Evolutionary conservation across 306 rosid genomes (phyloP), one percentile per base, ranked within the genome.

Genomic region (Vigna reflexopilosa): DNA sequence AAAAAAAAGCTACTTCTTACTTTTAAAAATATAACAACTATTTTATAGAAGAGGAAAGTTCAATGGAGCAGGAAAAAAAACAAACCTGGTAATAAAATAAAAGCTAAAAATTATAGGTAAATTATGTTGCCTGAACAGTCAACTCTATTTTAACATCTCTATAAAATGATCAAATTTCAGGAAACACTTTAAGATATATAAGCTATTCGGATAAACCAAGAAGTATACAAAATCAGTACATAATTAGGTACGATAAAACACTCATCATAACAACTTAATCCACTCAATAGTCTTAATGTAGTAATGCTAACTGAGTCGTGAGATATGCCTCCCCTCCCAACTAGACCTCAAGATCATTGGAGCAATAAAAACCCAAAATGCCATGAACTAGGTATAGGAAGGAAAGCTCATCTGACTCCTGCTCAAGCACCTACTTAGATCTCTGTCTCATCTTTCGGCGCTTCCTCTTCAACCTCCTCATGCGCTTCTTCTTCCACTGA

Each of bases 401-500:
- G 30, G 77, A 80, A 76, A 52, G 70, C 77, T 57, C 34, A 10
- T 79, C 72, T 54, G 12, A 58, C 83, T 26, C 72, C 65, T 22
- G 72, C 40, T 6, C 22, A 67, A 9, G 15, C 34, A 34, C 77
- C 90, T 90, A 93, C 93, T 93, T 93, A 2, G 97, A 93, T 83
- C 97, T 87, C 79, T 93, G 97, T 68, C 97, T 93, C 97, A 93
- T 93, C 96, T 93, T 93, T 90, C 96, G 81, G 88, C 97, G 97
- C 91, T 93, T 93, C 83, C 97, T 93, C 91, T 93, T 92, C 87
- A 92, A 70, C 78, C 97, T 92, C 92, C 97, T 90, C 97, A 92
- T 92, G 14, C 97, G 92, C 93, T 93, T 93, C 96, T 93, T 93
- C 97, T 93, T 93, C 96, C 96, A 93, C 97, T 90, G 97, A 61